Percentiles rank a stretch among this genome's conserved stretches.
Evolutionary conservation across 805 yeast genomes (phyloP).

Genomic region (Lipomyces lipofer): DNA sequence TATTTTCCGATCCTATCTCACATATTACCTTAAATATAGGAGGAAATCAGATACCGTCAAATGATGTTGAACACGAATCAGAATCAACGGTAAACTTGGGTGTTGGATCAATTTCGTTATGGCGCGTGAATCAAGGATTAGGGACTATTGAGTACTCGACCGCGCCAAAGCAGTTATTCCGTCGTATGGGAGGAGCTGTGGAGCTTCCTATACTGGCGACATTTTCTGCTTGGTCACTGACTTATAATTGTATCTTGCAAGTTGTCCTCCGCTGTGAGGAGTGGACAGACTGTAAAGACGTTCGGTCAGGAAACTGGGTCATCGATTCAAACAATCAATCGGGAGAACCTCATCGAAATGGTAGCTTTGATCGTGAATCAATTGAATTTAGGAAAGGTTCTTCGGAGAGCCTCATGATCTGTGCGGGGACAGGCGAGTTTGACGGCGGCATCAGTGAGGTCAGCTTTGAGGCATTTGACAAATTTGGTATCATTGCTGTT

Average conservation of each 20-base stretch:
- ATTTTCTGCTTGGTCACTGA: conserved; percentile 22
- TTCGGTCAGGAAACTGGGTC: background rate
- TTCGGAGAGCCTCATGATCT: conserved; percentile 3
- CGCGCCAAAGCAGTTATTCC: background rate
- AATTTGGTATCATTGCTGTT: conserved; percentile 12
- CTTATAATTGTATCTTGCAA: conserved; percentile 12
- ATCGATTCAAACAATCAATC: background rate
- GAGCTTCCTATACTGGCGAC: conserved; percentile 7
- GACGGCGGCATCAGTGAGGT: conserved; percentile 2
- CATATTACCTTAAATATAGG: no score
- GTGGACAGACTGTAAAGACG: background rate
- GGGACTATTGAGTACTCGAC: background rate
- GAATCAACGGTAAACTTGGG: background rate
- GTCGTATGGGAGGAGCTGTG: background rate
- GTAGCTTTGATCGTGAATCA: conserved; percentile 11
- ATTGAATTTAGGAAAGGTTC: conserved; percentile 17
- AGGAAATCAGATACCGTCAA: background rate
- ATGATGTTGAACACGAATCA: background rate
- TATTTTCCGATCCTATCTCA: background rate
- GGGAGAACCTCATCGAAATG: background rate
- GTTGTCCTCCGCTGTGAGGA: conserved; percentile 22
- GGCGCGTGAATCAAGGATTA: conserved; percentile 6
- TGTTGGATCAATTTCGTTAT: conserved; percentile 13
- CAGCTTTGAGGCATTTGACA: conserved; percentile 17
- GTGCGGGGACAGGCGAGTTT: conserved; percentile 29